Evolutionary conservation across 2,329 filamentous ascomycete genomes (phyloP).

Genomic region (Thelonectria rubi): DNA sequence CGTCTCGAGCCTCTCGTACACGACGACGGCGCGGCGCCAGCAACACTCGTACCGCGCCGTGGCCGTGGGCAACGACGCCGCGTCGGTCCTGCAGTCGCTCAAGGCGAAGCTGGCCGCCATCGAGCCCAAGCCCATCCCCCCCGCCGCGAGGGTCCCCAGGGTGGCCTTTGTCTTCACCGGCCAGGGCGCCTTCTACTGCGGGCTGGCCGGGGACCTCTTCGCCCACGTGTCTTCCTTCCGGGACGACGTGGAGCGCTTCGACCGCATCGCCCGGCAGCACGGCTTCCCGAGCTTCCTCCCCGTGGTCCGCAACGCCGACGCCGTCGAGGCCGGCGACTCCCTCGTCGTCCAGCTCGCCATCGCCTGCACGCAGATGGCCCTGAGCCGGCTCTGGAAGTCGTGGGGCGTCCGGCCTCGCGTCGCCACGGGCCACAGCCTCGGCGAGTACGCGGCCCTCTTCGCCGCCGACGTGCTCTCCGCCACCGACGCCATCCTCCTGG

Average conservation of each 20-base stretch:
- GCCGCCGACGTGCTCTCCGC: slow-evolving; percentile 67
- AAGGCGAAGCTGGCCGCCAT: slow-evolving; percentile 20
- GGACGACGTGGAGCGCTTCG: slow-evolving; percentile 45
- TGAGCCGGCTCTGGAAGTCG: slow-evolving; percentile 46
- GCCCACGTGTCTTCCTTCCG: slow-evolving; percentile 45
- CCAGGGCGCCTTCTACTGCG: slow-evolving; percentile 51
- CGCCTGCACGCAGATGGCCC: slow-evolving; percentile 51
- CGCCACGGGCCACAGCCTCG: slow-evolving; percentile 62
- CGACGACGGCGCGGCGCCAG: slow-evolving; percentile 71
- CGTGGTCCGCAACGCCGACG: slow-evolving; percentile 55
- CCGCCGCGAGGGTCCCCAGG: slow-evolving; percentile 28
- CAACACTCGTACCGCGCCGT: slow-evolving; percentile 68
- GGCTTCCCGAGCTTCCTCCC: slow-evolving; percentile 51
- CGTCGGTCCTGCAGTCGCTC: slow-evolving; percentile 22
- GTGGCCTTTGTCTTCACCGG: slow-evolving; percentile 57
- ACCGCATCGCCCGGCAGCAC: slow-evolving; percentile 44
- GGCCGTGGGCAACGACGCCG: slow-evolving; percentile 47
- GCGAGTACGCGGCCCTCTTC: slow-evolving; percentile 70
- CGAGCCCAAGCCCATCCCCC: slow-evolving; percentile 31
- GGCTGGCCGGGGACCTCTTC: slow-evolving; percentile 48
- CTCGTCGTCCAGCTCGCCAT: slow-evolving; percentile 50
- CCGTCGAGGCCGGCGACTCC: slow-evolving; percentile 26
- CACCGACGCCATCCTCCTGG: slow-evolving; percentile 68
- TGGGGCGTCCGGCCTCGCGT: slow-evolving; percentile 51
- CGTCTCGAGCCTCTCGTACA: slow-evolving; percentile 70